These are phyloP conservation scores for Eleusine indica DNA, from an alignment of 176 grass and related monocot genomes.

Conservation along the genomic window DNA sequence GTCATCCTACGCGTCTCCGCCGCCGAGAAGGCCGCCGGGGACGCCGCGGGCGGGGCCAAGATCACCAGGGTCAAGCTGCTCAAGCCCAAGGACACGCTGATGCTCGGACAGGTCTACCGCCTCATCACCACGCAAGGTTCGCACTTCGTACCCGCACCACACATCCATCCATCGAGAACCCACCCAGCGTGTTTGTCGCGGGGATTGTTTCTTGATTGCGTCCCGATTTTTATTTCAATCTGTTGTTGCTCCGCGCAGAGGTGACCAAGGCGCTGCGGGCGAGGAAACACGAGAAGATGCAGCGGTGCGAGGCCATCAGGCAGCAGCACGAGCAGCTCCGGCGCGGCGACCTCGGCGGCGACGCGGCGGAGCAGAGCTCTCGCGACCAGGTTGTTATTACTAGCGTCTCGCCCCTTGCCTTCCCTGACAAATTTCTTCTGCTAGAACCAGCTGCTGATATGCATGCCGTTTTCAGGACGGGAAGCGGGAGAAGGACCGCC, in stretches of 20 bases:
- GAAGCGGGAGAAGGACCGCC: constrained; percentile 60
- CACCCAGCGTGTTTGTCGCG: background rate
- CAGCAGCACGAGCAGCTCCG: constrained; percentile 58
- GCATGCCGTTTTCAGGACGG: constrained; percentile 39
- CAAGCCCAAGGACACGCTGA: constrained; percentile 90
- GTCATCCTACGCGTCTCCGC: constrained; percentile 67
- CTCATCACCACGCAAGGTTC: constrained; percentile 95
- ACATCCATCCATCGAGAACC: background rate
- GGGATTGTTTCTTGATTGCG: background rate
- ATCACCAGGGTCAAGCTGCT: constrained; percentile 88
- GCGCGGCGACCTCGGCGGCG: constrained; percentile 20
- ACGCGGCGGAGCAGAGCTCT: constrained; percentile 12
- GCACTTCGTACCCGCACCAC: background rate
- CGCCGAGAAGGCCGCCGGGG: constrained; percentile 22
- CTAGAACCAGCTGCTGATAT: constrained; percentile 6
- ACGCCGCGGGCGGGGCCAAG: constrained; percentile 36
- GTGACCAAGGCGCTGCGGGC: constrained; percentile 82
- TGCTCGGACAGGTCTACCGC: constrained; percentile 89
- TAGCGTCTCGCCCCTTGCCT: background rate
- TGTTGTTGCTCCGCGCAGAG: constrained; percentile 47
- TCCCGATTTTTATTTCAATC: background rate
- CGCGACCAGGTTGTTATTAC: constrained; percentile 39
- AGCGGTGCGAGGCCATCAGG: constrained; percentile 70
- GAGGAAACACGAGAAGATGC: constrained; percentile 88
- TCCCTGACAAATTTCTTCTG: background rate